Base-by-base conservation (phyloP, 148 eudicot genomes). In the Vaccinium vitisidaea region DNA sequence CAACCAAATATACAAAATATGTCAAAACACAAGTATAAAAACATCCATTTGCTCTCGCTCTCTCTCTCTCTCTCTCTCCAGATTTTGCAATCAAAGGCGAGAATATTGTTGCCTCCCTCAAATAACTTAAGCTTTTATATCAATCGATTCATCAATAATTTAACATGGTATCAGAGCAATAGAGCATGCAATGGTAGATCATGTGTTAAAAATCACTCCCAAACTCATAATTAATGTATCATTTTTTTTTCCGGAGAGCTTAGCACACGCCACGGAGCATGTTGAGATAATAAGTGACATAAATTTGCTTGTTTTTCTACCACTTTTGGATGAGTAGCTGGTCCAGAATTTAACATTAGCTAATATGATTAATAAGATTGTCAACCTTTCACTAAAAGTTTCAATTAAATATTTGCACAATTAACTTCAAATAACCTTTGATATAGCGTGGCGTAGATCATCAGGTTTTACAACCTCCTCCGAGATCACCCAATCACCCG, bases 401-500 rank as follows among this genome's bases (percentile, higher is more conserved):
- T 21, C 69, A 73, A 54, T 55, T 3, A 43, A 79, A 15, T 25
- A 56, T 48, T 23, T 23, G 16, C 2, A 50, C 7, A 75, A 54
- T 61, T 36, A 5, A n/a, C 27, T 50, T 70, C 7, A 65, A 19
- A 52, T 74, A 80, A 97, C 99, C 98, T 97, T 97, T 63, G 99
- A 90, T 76, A 97, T 91, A 4, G 98, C 95, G 71, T 97, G 89
- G 36, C 85, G 86, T 84, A 97, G 89, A 91, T 97, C 99, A 48
- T 97, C 98, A 56, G 75, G 88, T 88, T 87, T 89, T 19, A 97
- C 99, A 43, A 92, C 92, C 71, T 91, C 91, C 56, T 94, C 88
- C 6, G 98, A 92, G 80, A 97, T 95, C 76, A 87, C 86, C 99
- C 98, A 95, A 91, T 97, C 99, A 18, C 99, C 99, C 3, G 96